Evolutionary conservation across 805 yeast species (phyloP).

Genomic region (Wickerhamomyces bovis): DNA sequence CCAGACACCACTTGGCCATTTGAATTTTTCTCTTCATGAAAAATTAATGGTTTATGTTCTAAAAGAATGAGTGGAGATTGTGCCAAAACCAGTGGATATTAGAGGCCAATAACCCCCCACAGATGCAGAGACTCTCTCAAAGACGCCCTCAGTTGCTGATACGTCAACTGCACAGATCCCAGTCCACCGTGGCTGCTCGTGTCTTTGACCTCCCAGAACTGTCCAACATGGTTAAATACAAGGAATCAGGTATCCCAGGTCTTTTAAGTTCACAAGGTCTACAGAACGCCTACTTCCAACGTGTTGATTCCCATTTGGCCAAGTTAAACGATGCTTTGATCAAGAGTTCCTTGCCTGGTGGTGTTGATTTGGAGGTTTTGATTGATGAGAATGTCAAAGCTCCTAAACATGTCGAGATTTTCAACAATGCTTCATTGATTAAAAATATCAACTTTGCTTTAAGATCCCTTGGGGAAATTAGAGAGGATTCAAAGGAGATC

Average conservation of each 20-base stretch:
- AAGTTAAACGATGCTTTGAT: conserved; percentile 33
- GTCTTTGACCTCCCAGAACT: neutral
- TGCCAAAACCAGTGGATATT: no score
- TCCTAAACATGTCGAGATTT: conserved; percentile 26
- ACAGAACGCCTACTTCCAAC: conserved; percentile 44
- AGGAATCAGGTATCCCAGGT: conserved; percentile 40
- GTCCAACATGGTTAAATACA: conserved; percentile 5
- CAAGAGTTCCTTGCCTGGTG: conserved; percentile 20
- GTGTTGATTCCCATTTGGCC: conserved; percentile 33
- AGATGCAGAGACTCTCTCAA: conserved; percentile 3
- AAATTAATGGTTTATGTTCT: no score
- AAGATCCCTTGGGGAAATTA: conserved; percentile 27
- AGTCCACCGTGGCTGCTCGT: conserved; percentile 7
- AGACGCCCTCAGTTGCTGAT: neutral
- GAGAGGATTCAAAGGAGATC: conserved; percentile 5
- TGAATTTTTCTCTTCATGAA: no score
- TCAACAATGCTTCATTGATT: conserved; percentile 34
- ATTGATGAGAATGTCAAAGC: conserved; percentile 26
- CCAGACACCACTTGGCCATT: neutral
- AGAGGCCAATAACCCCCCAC: no score
- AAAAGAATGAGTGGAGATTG: no score
- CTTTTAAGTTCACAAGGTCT: conserved; percentile 41
- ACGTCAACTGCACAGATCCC: conserved; percentile 5
- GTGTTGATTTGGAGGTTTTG: conserved; percentile 17
- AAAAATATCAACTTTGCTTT: conserved; percentile 33